A percentile compares a stretch with the other conserved stretches of the same genome.
These are phyloP conservation scores for Aspergillus japonicus DNA, from an alignment of 2,329 filamentous ascomycete genomes.

Conservation along the genomic window DNA sequence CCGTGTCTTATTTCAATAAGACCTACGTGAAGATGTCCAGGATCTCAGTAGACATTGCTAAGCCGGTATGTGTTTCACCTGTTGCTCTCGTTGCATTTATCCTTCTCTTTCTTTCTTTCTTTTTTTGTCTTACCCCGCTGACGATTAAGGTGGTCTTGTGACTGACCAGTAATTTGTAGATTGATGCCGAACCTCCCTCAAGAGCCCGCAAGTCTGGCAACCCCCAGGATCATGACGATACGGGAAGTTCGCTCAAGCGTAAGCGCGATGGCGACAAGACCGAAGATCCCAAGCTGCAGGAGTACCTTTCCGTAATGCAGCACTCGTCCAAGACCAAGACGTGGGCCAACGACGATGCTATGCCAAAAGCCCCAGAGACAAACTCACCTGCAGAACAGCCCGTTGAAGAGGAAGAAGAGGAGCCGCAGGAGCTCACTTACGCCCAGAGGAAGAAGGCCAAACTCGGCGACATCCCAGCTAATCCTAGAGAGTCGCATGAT, in stretches of 20 bases:
- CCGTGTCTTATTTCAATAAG: slow-evolving; percentile 92
- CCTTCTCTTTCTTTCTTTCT: slow-evolving; percentile 10
- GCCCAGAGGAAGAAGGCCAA: slow-evolving; percentile 44
- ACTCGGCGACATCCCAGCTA: slow-evolving; percentile 61
- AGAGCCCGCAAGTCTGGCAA: slow-evolving; percentile 26
- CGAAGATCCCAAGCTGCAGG: slow-evolving; percentile 76
- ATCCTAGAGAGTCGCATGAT: slow-evolving; percentile 29
- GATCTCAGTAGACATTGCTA: slow-evolving; percentile 84
- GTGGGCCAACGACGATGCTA: slow-evolving; percentile 57
- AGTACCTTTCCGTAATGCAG: slow-evolving; percentile 83
- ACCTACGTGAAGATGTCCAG: slow-evolving; percentile 95
- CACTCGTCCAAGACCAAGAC: slow-evolving; percentile 63
- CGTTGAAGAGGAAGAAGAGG: slow-evolving; percentile 16
- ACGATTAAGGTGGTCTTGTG: slow-evolving; percentile 39
- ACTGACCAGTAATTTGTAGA: slow-evolving; percentile 43
- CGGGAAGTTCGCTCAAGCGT: slow-evolving; percentile 39
- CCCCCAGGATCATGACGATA: slow-evolving; percentile 21
- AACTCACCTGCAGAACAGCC: slow-evolving; percentile 20
- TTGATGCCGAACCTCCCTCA: slow-evolving; percentile 37
- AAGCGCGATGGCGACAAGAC: slow-evolving; percentile 57
- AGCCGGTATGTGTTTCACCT: slow-evolving; percentile 60
- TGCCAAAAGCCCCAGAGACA: slow-evolving; percentile 29
- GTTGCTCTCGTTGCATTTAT: not conserved
- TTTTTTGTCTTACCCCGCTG: slow-evolving; percentile 24
- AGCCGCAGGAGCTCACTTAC: slow-evolving; percentile 38